phyloP scores from a whole-genome alignment of 192 early-diverging fungal species.

The Haplosporangium gracile region DNA sequence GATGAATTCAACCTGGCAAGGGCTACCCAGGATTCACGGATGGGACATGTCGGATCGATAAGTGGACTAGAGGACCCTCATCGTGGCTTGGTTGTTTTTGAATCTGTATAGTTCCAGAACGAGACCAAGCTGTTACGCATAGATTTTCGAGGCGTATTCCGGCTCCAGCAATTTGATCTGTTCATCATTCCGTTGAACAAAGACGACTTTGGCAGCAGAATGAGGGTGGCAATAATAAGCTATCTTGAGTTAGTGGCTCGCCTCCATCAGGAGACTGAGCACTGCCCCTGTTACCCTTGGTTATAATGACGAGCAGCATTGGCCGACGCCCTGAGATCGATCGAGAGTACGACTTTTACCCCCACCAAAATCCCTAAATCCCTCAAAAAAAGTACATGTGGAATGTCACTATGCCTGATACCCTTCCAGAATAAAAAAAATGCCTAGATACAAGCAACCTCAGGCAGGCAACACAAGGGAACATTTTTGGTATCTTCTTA shows the following conservation, averaged over 20 bases:
- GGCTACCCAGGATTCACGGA: constrained; percentile 20
- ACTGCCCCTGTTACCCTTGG: neutral
- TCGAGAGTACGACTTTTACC: constrained; percentile 13
- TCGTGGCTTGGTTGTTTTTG: constrained; percentile 18
- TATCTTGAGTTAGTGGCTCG: constrained; percentile 26
- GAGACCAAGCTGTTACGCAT: constrained; percentile 24
- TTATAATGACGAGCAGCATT: neutral
- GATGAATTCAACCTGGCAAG: constrained; percentile 17
- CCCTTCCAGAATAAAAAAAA: too few species aligned
- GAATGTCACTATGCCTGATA: too few species aligned
- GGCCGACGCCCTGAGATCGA: neutral
- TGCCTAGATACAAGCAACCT: too few species aligned
- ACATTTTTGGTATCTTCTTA: too few species aligned
- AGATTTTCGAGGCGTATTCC: constrained; percentile 29
- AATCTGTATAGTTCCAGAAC: constrained; percentile 25
- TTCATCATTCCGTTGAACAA: constrained; percentile 27
- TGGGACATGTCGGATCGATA: constrained; percentile 16
- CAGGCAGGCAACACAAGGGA: too few species aligned
- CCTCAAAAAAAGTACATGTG: too few species aligned
- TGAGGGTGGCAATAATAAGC: constrained; percentile 26
- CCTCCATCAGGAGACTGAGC: constrained; percentile 6
- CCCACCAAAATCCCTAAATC: neutral
- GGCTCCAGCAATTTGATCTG: constrained; percentile 24
- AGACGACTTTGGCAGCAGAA: constrained; percentile 23
- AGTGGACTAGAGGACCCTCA: constrained; percentile 6